Conservation (phyloP, 2,329 filamentous ascomycete species). For the Zasmidium angulare region DNA sequence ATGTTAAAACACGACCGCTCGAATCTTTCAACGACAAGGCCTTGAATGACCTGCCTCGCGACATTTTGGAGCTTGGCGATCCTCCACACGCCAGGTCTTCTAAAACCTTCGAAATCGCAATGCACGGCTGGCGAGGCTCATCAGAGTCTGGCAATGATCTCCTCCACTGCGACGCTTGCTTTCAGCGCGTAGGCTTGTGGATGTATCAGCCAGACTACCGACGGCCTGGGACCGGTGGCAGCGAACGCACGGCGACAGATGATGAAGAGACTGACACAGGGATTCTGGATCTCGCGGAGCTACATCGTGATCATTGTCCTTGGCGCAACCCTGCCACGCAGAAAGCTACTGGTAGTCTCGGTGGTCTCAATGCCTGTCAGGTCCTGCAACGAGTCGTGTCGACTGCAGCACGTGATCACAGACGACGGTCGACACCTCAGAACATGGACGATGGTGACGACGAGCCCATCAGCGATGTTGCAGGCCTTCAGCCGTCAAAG, state of each 20-base stretch:
- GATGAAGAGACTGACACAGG: conserved; percentile 19
- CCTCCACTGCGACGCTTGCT: conserved; percentile 79
- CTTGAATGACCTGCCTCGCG: conserved; percentile 28
- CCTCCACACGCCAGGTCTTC: conserved; percentile 5
- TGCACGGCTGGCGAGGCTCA: conserved; percentile 53
- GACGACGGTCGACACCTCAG: conserved; percentile 29
- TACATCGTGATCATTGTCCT: conserved; percentile 40
- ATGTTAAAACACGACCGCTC: conserved; percentile 22
- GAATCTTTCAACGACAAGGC: conserved; percentile 23
- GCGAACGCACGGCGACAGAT: conserved; percentile 45
- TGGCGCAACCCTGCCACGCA: conserved; percentile 37
- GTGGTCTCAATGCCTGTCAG: conserved; percentile 32
- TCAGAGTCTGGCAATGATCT: conserved; percentile 67
- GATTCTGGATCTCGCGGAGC: conserved; percentile 32
- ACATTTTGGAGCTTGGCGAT: conserved; percentile 21
- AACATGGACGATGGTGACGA: conserved; percentile 4
- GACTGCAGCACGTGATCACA: conserved; percentile 33
- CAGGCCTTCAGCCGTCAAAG: conserved; percentile 17
- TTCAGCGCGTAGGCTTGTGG: conserved; percentile 87
- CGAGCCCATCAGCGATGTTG: conserved; percentile 3
- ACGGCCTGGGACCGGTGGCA: conserved; percentile 4
- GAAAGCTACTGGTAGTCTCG: conserved; percentile 33
- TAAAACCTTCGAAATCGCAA: conserved; percentile 36
- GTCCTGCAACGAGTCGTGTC: conserved; percentile 34
- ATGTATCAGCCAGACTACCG: conserved; percentile 70